A percentile compares a stretch with the other conserved stretches of the same genome.
Evolutionary conservation across 176 grass and related monocot species (phyloP).

Genomic region (Aegilops sharonensis): DNA sequence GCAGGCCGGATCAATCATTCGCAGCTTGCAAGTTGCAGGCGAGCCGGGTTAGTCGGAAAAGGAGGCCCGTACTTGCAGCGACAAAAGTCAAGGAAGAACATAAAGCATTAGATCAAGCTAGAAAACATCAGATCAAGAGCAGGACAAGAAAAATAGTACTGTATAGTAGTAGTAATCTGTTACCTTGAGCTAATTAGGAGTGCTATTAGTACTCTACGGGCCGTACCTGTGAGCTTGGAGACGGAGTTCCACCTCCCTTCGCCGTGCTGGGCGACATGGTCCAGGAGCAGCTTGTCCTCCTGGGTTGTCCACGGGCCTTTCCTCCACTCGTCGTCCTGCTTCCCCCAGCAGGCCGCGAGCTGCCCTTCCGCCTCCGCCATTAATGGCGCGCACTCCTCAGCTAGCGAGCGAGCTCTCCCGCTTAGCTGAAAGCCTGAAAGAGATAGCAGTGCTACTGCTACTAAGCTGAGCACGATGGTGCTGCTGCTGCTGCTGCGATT

Average conservation of each 20-base stretch:
- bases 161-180: neutral
- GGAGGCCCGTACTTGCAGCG: neutral
- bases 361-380: constrained; percentile 42
- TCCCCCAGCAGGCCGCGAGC: constrained; percentile 36
- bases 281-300: constrained; percentile 76
- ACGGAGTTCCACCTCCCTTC: constrained; percentile 95
- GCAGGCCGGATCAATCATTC: constrained; percentile 12
- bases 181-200: neutral
- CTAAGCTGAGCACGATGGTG: neutral
- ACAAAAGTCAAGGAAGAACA: neutral
- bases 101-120: neutral
- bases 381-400: constrained; percentile 2
- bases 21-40: constrained; percentile 1
- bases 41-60: neutral
- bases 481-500: neutral
- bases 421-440: neutral
- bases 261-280: constrained; percentile 80
- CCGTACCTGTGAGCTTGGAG: constrained; percentile 69
- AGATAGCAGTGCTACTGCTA: neutral
- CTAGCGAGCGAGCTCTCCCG: neutral
- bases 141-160: neutral
- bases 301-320: constrained; percentile 92
- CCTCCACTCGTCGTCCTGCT: constrained; percentile 63
- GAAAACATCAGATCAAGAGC: neutral
- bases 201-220: neutral